phyloP scores from a whole-genome alignment of 2,329 filamentous ascomycete genomes.

The Tolypocladium endophyticum region DNA sequence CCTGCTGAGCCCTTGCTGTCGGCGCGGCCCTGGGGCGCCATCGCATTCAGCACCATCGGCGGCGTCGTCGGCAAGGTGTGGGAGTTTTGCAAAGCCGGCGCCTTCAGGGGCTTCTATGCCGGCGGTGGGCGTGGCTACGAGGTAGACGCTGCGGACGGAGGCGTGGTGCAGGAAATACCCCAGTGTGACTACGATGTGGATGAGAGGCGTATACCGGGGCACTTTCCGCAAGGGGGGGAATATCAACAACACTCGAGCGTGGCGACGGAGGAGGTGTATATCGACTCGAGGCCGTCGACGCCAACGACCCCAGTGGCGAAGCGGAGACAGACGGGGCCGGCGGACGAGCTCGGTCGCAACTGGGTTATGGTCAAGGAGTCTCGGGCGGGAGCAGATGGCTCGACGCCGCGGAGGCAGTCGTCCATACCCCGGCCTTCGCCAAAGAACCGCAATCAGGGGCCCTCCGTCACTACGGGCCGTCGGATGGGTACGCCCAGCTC shows the following conservation, averaged over 20 bases:
- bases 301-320: slow-evolving; percentile 37
- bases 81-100: slow-evolving; percentile 66
- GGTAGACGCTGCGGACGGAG: slow-evolving; percentile 25
- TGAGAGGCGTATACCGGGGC: slow-evolving; percentile 14
- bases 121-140: slow-evolving; percentile 68
- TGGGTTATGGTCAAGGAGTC: slow-evolving; percentile 59
- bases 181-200: slow-evolving; percentile 12
- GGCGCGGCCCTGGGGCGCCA: slow-evolving; percentile 40
- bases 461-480: slow-evolving; percentile 24
- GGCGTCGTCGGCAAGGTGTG: slow-evolving; percentile 68
- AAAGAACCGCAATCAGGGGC: slow-evolving; percentile 20
- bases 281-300: slow-evolving; percentile 26
- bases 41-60: slow-evolving; percentile 52
- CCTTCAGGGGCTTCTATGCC: slow-evolving; percentile 78
- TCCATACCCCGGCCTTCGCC: slow-evolving; percentile 11
- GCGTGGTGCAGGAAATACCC: slow-evolving; percentile 8
- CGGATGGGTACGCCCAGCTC: slow-evolving; percentile 31
- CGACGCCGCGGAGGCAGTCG: slow-evolving; percentile 14
- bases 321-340: slow-evolving; percentile 40
- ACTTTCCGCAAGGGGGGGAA: slow-evolving; percentile 21
- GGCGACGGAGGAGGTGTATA: slow-evolving; percentile 15
- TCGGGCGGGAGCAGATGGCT: slow-evolving; percentile 9
- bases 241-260: slow-evolving; percentile 3
- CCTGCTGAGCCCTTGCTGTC: slow-evolving; percentile 18
- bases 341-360: slow-evolving; percentile 51